These are phyloP conservation scores for Aspergillus hiratsukae DNA, from an alignment of 2,329 filamentous ascomycete genomes.

Conservation along the genomic window DNA sequence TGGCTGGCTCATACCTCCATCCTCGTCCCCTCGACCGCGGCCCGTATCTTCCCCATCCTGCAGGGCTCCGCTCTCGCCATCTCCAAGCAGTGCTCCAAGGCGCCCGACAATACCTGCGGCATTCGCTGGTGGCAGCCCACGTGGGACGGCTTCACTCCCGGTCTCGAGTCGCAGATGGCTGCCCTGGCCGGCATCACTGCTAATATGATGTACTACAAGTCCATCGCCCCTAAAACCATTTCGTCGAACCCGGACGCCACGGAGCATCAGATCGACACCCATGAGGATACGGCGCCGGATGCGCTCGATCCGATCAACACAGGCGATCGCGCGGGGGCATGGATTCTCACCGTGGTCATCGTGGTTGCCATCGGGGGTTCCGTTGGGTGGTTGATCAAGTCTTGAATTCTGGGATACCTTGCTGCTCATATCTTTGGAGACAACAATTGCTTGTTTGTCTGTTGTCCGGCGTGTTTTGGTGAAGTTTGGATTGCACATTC, in stretches of 20 bases:
- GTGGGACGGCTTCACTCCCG: slow-evolving; percentile 50
- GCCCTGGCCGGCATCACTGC: slow-evolving; percentile 60
- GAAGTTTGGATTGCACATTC: not conserved
- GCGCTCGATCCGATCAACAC: slow-evolving; percentile 10
- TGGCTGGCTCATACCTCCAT: slow-evolving; percentile 58
- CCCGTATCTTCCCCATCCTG: slow-evolving; percentile 53
- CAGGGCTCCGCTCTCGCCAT: slow-evolving; percentile 54
- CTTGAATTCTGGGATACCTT: not conserved
- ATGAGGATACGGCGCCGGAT: slow-evolving; percentile 14
- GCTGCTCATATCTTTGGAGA: not conserved
- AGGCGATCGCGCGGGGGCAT: slow-evolving; percentile 29
- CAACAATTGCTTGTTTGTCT: not conserved
- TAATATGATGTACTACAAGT: slow-evolving; percentile 46
- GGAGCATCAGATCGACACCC: slow-evolving; percentile 25
- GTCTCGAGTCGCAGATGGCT: slow-evolving; percentile 64
- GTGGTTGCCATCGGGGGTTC: slow-evolving; percentile 3
- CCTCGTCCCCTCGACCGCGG: slow-evolving; percentile 53
- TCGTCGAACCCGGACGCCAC: slow-evolving; percentile 50
- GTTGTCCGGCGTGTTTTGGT: not conserved
- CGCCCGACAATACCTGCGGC: slow-evolving; percentile 54
- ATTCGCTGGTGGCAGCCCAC: slow-evolving; percentile 52
- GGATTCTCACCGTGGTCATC: slow-evolving; percentile 26
- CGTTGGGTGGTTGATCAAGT: slow-evolving; percentile 4
- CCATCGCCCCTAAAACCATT: slow-evolving; percentile 39
- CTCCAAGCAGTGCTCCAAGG: slow-evolving; percentile 56